phyloP scores from a whole-genome alignment of 1,284 basidiomycete species.

The Cerrena zonata region DNA sequence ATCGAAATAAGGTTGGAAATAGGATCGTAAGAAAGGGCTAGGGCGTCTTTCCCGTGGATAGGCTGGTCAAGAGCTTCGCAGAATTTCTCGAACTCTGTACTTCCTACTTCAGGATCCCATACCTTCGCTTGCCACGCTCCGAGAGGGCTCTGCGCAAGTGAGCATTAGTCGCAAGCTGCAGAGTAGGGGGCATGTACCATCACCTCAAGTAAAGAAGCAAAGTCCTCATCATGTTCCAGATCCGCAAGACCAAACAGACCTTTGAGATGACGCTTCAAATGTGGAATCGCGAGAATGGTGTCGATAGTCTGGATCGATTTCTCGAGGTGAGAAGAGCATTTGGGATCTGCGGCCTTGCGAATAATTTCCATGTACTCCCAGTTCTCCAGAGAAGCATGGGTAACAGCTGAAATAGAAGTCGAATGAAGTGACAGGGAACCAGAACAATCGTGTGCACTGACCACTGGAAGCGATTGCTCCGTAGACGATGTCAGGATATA shows the following conservation, averaged over 20 bases:
- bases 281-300: constrained; percentile 43
- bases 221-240: constrained; percentile 72
- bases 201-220: constrained; percentile 64
- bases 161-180: too few relatives aligned
- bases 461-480: constrained; percentile 90
- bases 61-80: constrained; percentile 57
- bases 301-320: constrained; percentile 63
- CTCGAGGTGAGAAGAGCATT: constrained; percentile 68
- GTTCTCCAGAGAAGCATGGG: constrained; percentile 65
- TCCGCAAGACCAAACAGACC: constrained; percentile 65
- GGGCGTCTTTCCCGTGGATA: constrained; percentile 26
- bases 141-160: constrained; percentile 34
- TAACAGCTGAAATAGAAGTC: constrained; percentile 57
- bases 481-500: constrained; percentile 84
- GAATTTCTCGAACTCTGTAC: constrained; percentile 64
- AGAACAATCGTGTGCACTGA: constrained; percentile 24
- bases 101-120: constrained; percentile 73
- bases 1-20: constrained; percentile 31
- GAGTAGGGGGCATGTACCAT: constrained; percentile 14
- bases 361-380: constrained; percentile 90
- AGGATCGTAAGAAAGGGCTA: constrained; percentile 16
- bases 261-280: constrained; percentile 51
- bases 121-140: constrained; percentile 58
- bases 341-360: constrained; percentile 64
- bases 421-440: background rate